Base-by-base conservation (phyloP, 2,329 filamentous ascomycete species). In the Pyrenochaeta sp. region DNA sequence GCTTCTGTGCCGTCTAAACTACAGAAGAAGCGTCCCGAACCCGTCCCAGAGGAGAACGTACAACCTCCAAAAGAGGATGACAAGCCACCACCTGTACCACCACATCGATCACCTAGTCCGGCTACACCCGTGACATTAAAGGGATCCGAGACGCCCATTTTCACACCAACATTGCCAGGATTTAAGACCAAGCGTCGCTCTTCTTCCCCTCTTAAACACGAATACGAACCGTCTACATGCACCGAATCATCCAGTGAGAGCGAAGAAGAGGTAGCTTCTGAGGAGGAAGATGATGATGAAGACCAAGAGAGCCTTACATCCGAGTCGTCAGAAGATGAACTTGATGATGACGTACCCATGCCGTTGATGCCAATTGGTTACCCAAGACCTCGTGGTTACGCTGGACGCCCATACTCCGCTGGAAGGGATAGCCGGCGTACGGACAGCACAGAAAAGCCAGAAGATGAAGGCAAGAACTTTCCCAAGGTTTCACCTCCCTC, bases 181-280 rank as follows among this genome's bases (percentile, higher is more conserved):
- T 69, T 76, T 68, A 65, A 75, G 75, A 63, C 83, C 76, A 76
- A 90, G 72, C 87, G 93, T 44, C 88, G 93, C 19, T 90, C 88
- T 1, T 98, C 95, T 0, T 99, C 95, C 1, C 95, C 95, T 0
- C 82, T 99, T 49, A 99, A 99, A 80, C 94, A 98, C 73, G 94
- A 99, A 79, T 99, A 97, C 70, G 90, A 93, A 62, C 94, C 94
- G 13, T 98, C 95, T 15, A 88, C 87, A 6, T 87, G 86, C 45
- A 89, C 88, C 0, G 85, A 86, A 42, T 87, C 87, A 6, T 84
- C 84, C 8, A 84, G 82, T 1, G 83, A 86, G 53, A 88, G 84
- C 45, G 85, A 87, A 47, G 80, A 82, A 43, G 85, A 84, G 5
- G 79, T 79, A 5, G 74, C 37, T 5, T 68, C 67, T 1, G 68